Conservation (phyloP, 2,329 filamentous ascomycete genomes). For the Colletotrichum higginsianum region DNA sequence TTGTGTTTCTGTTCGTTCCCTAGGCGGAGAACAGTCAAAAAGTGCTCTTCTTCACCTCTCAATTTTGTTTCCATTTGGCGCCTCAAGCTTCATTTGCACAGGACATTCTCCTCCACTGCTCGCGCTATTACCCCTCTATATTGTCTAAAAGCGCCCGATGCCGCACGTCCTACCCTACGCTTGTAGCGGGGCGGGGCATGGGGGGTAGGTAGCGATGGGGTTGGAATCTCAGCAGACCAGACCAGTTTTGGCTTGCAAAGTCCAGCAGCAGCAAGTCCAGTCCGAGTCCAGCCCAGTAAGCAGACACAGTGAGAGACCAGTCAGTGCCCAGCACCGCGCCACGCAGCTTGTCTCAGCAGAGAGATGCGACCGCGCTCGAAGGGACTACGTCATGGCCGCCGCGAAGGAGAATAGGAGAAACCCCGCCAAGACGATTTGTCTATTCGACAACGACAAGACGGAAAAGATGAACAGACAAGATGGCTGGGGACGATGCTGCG, state of each 20-base stretch:
- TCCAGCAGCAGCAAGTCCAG: slow-evolving; percentile 1
- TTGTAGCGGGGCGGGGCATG: slow-evolving; percentile 37
- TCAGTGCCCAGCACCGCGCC: slow-evolving; percentile 29
- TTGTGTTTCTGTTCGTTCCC: slow-evolving; percentile 1
- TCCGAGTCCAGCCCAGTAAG: slow-evolving; percentile 15
- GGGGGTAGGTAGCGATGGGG: slow-evolving; percentile 3
- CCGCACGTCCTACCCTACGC: slow-evolving; percentile 35
- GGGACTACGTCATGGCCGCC: slow-evolving; percentile 15
- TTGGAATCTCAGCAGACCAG: slow-evolving; percentile 16
- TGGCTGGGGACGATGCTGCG: neutral
- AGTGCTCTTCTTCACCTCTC: slow-evolving; percentile 24
- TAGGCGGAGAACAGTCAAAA: slow-evolving; percentile 17
- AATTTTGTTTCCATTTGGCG: slow-evolving; percentile 7
- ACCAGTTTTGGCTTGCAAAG: slow-evolving; percentile 20
- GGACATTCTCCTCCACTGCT: slow-evolving; percentile 20
- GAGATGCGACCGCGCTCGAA: slow-evolving; percentile 21
- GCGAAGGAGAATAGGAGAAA: neutral
- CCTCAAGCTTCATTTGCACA: slow-evolving; percentile 29
- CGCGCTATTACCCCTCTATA: slow-evolving; percentile 35
- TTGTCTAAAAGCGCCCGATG: slow-evolving; percentile 34
- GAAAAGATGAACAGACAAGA: slow-evolving; percentile 8
- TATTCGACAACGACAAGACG: neutral
- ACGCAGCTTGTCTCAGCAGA: slow-evolving; percentile 34
- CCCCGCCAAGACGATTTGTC: neutral
- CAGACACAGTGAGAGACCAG: slow-evolving; percentile 19